These are phyloP conservation scores for Boletus patriciae DNA, from an alignment of 768 basidiomycete genomes.

Conservation along the genomic window DNA sequence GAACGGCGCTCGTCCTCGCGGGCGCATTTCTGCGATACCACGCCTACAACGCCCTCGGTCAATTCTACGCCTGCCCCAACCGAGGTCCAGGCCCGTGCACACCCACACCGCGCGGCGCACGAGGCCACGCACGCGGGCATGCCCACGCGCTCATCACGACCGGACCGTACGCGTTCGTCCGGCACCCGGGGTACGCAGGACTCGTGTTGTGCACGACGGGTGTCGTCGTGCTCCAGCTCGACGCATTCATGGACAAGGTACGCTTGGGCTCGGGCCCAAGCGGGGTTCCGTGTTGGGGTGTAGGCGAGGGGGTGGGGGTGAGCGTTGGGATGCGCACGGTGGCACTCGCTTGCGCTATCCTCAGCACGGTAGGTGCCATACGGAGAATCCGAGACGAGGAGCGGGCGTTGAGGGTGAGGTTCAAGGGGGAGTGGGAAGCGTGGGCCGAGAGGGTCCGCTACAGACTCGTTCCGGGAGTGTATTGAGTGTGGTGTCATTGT, in stretches of 20 bases:
- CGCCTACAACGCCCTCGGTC: conserved; percentile 29
- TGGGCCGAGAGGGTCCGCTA: conserved; percentile 50
- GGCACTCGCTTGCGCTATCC: conserved; percentile 8
- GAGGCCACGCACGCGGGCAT: not conserved
- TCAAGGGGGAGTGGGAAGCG: conserved; percentile 23
- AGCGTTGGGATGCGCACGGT: conserved; percentile 13
- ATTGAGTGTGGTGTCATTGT: conserved; percentile 25
- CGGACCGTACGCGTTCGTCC: conserved; percentile 29
- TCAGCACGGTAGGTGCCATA: conserved; percentile 7
- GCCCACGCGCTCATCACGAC: conserved; percentile 27
- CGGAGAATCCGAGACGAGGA: conserved; percentile 15
- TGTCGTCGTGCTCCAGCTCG: conserved; percentile 15
- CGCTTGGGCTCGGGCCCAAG: too few relatives aligned
- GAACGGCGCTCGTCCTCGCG: conserved; percentile 37
- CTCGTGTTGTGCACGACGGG: conserved; percentile 31
- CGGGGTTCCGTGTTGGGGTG: not conserved
- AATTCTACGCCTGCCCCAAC: conserved; percentile 22
- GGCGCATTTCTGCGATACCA: conserved; percentile 44
- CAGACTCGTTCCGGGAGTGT: conserved; percentile 48
- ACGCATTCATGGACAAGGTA: not conserved
- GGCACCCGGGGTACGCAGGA: conserved; percentile 35
- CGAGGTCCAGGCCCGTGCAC: conserved; percentile 5
- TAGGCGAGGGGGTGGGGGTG: conserved; percentile 41
- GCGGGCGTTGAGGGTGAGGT: conserved; percentile 7
- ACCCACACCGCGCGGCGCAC: not conserved